These are phyloP conservation scores for Cladophialophora bantiana DNA, from an alignment of 2,329 filamentous ascomycete species.

Conservation along the genomic window DNA sequence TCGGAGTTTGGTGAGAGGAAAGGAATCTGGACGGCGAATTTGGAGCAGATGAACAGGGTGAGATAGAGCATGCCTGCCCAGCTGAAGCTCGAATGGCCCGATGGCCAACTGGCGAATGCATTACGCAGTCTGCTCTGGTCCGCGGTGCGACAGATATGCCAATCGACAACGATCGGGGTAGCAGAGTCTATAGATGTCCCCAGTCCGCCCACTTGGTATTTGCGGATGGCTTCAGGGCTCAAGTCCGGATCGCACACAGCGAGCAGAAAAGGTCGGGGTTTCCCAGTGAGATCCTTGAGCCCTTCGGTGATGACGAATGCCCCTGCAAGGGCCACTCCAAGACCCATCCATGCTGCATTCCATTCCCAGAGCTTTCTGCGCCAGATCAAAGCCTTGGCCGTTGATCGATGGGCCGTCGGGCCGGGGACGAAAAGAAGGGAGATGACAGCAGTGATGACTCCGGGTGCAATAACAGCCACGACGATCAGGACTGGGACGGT, in stretches of 20 bases:
- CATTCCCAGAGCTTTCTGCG: constrained; percentile 88
- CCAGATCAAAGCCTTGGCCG: constrained; percentile 72
- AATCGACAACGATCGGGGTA: constrained; percentile 74
- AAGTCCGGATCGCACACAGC: constrained; percentile 79
- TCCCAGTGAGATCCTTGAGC: constrained; percentile 77
- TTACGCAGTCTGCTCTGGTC: constrained; percentile 71
- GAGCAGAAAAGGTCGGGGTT: constrained; percentile 69
- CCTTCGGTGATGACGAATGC: constrained; percentile 83
- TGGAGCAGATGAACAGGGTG: constrained; percentile 79
- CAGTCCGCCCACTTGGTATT: constrained; percentile 70
- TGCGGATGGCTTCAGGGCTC: constrained; percentile 57
- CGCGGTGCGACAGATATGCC: constrained; percentile 74
- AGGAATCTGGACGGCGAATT: constrained; percentile 57
- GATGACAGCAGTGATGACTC: constrained; percentile 71
- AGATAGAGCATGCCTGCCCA: constrained; percentile 85
- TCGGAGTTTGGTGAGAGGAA: constrained; percentile 44
- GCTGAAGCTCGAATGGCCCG: constrained; percentile 76
- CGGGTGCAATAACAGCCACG: constrained; percentile 70
- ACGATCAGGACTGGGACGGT: constrained; percentile 69
- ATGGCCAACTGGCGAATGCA: constrained; percentile 85
- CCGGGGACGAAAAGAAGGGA: constrained; percentile 75
- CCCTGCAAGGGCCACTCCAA: constrained; percentile 73
- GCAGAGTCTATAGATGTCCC: constrained; percentile 52
- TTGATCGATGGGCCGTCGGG: constrained; percentile 67
- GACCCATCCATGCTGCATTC: constrained; percentile 82